Evolutionary conservation across 331 rosid genomes (phyloP), one percentile per base, ranked within the genome.

Genomic region (Malus hybrid): DNA sequence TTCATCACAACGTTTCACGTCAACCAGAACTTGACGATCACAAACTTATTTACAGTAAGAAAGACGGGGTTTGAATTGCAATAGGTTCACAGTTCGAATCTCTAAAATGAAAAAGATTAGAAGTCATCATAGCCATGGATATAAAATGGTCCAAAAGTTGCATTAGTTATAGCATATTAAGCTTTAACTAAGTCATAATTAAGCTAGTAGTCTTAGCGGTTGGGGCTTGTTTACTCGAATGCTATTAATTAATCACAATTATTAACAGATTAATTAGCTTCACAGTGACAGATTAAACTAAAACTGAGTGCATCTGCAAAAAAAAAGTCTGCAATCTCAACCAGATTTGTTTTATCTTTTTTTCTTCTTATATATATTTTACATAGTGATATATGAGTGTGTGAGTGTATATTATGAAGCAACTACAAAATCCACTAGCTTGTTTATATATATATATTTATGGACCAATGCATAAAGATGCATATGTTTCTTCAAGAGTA

Each of bases 401-500:
- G 56, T 50, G n/a, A 50, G n/a, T 50, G 56, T 52, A 42, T 42
- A 42, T 20, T 42, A 73, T 62, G 79, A 68, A 68, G 82, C 85
- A 82, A 72, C 72, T 48, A 44, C 82, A 77, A 28, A 52, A 66
- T 73, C 65, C 63, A 46, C 66, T 60, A n/a, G 20, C 33, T 28
- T 39, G 4, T 9, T 39, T 39, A 8, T 9, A 9, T 39, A 9
- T 39, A 36, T 36, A 7, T 36, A 39, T 20, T 48, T 15, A 70
- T 50, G 61, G 53, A 52, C 80, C 44, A 82, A 82, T 82, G 46
- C 80, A 85, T 73, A 74, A 85, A 84, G 87, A 82, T 79, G 86
- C 91, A 87, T 87, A 87, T 84, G 90, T 88, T 80, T 78, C 86
- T 75, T 87, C 82, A 80, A 56, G 67, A 75, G 84, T 77, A 75